These are phyloP conservation scores for Plenodomus lindquistii DNA, from an alignment of 2,329 filamentous ascomycete genomes.

Conservation along the genomic window DNA sequence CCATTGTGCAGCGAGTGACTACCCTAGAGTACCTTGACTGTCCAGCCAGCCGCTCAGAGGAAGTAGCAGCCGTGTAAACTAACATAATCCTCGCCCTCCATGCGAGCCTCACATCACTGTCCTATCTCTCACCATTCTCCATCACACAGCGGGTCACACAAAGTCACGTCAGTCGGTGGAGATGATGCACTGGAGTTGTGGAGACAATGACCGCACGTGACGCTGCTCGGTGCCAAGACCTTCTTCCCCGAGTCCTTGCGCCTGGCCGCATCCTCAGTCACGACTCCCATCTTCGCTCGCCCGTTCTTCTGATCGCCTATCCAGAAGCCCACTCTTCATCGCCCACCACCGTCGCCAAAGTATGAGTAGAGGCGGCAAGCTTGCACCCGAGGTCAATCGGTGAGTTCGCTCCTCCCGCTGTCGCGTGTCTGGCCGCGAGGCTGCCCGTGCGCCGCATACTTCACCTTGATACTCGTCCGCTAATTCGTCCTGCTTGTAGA, in stretches of 20 bases:
- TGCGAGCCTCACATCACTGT: too few relatives aligned
- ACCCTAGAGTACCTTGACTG: too few relatives aligned
- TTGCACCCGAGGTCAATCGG: slow-evolving; percentile 99
- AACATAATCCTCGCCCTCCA: too few relatives aligned
- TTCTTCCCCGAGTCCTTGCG: slow-evolving; percentile 7
- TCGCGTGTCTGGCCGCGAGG: slow-evolving; percentile 18
- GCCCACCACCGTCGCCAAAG: slow-evolving; percentile 54
- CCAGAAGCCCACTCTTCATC: slow-evolving; percentile 27
- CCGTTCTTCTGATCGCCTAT: slow-evolving; percentile 15
- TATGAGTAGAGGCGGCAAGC: slow-evolving; percentile 96
- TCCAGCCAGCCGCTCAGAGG: too few relatives aligned
- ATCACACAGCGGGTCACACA: too few relatives aligned
- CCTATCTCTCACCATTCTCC: too few relatives aligned
- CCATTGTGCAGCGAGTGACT: too few relatives aligned
- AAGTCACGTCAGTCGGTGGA: too few relatives aligned
- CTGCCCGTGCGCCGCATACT: slow-evolving; percentile 22
- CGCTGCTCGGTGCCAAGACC: slow-evolving; percentile 4
- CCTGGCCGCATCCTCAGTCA: slow-evolving; percentile 10
- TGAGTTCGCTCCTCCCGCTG: slow-evolving; percentile 54
- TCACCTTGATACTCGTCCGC: slow-evolving; percentile 29
- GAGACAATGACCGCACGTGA: slow-evolving; percentile 1
- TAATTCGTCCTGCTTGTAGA: slow-evolving; percentile 56
- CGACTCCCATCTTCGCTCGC: slow-evolving; percentile 6
- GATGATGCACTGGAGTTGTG: too few relatives aligned
- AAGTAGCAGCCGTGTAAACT: too few relatives aligned